Percentiles rank a stretch among this genome's conserved stretches.
These are phyloP conservation scores for Amanita subjunquillea DNA, from an alignment of 768 basidiomycete genomes.

Conservation along the genomic window DNA sequence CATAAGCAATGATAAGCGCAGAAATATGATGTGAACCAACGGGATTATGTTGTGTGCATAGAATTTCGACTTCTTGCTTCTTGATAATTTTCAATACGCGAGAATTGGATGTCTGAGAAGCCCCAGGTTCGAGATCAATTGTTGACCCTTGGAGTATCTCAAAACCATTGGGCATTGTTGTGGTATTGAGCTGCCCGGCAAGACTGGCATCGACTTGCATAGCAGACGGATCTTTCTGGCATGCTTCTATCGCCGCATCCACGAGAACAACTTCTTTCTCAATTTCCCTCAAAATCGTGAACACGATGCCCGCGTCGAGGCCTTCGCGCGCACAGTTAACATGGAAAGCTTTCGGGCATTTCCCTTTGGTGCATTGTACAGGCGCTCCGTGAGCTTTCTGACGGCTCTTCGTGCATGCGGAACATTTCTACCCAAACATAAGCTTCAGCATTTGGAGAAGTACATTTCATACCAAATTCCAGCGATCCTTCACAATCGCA, in stretches of 20 bases:
- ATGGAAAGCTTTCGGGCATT: constrained; percentile 90
- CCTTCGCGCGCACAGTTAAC: constrained; percentile 77
- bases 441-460: constrained; percentile 1
- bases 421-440: constrained; percentile 64
- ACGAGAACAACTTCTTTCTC: constrained; percentile 75
- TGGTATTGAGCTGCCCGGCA: background rate
- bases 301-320: constrained; percentile 41
- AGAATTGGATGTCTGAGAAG: constrained; percentile 6
- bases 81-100: constrained; percentile 56
- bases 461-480: constrained; percentile 65
- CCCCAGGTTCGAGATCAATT: constrained; percentile 1
- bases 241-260: constrained; percentile 21
- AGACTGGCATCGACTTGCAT: constrained; percentile 22
- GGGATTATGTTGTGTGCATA: constrained; percentile 88
- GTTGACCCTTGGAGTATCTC: background rate
- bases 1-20: background rate
- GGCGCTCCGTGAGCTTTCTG: constrained; percentile 67
- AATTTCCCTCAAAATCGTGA: constrained; percentile 52
- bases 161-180: background rate
- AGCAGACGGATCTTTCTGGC: constrained; percentile 1
- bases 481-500: constrained; percentile 82
- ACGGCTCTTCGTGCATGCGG: constrained; percentile 63
- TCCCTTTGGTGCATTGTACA: constrained; percentile 90
- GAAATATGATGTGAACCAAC: constrained; percentile 34
- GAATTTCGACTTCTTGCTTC: constrained; percentile 64